A percentile compares a stretch with the other conserved stretches of the same genome.
Evolutionary conservation across 2,329 filamentous ascomycete species (phyloP).

Genomic region (Venturia effusa): DNA sequence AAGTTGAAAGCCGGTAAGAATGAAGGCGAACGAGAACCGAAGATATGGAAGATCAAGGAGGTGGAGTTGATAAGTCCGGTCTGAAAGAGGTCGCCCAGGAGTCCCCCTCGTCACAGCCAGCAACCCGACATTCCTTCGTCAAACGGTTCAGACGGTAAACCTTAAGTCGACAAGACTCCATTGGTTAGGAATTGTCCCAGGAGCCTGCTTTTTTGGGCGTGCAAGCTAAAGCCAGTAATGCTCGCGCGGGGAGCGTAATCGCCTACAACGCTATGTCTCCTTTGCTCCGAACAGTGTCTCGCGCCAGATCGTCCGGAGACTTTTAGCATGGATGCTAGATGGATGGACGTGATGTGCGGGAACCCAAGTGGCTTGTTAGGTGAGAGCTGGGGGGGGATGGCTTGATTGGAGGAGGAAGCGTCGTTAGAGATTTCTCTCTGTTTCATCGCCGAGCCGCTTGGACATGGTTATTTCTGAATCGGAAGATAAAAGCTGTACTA

Average conservation of each 20-base stretch:
- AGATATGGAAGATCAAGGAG: not conserved
- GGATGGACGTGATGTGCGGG: not conserved
- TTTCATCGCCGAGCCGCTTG: not conserved
- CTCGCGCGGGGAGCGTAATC: not conserved
- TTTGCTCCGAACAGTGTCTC: not conserved
- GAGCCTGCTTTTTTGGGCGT: not conserved
- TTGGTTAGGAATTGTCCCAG: not conserved
- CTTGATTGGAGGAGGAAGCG: not conserved
- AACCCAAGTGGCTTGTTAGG: not conserved
- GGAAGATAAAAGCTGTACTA: not conserved
- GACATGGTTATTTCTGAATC: constrained; percentile 3
- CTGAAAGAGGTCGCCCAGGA: constrained; percentile 4
- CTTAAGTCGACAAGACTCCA: not conserved
- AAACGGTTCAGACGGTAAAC: too few species aligned
- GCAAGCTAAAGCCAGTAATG: not conserved
- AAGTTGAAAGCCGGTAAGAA: not conserved
- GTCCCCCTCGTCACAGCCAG: constrained; percentile 1
- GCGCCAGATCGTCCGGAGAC: not conserved
- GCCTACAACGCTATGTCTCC: not conserved
- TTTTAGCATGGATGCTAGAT: not conserved
- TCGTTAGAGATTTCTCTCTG: not conserved
- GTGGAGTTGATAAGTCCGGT: not conserved
- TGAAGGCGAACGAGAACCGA: not conserved
- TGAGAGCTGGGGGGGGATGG: not conserved
- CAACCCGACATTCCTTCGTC: not conserved